These are phyloP conservation scores for Echria macrotheca DNA, from an alignment of 495 filamentous ascomycete species.

Conservation along the genomic window DNA sequence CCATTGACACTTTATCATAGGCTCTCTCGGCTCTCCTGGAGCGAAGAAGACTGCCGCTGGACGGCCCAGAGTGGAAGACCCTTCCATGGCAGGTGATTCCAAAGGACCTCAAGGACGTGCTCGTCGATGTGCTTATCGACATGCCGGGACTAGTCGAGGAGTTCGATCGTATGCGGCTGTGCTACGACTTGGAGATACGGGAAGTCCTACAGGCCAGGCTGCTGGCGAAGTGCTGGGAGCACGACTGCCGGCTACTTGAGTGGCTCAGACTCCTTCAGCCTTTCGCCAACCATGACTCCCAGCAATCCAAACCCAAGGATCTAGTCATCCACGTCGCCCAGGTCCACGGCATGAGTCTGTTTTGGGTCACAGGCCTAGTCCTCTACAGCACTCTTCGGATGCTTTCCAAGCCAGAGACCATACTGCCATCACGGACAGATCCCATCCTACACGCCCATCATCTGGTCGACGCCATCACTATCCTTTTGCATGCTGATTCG, in stretches of 20 bases:
- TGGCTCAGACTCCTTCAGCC: neutral
- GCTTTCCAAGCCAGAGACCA: neutral
- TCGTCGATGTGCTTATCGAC: constrained; percentile 23
- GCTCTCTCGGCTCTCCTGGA: constrained; percentile 15
- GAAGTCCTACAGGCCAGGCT: neutral
- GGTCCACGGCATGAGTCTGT: constrained; percentile 11
- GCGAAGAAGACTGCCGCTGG: constrained; percentile 14
- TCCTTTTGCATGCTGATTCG: neutral
- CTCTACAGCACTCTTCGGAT: constrained; percentile 8
- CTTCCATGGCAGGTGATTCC: constrained; percentile 21
- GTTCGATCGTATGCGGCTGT: constrained; percentile 4
- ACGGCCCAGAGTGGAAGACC: constrained; percentile 21
- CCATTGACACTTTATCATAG: too few relatives aligned
- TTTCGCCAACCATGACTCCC: neutral
- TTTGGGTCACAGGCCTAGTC: constrained; percentile 5
- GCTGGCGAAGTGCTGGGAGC: neutral
- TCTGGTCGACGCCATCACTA: neutral
- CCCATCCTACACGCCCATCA: neutral
- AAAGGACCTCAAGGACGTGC: constrained; percentile 19
- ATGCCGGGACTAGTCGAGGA: constrained; percentile 17
- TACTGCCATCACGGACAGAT: constrained; percentile 1
- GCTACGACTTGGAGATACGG: neutral
- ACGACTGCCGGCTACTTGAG: neutral
- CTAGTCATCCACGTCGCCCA: constrained; percentile 5
- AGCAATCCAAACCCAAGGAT: neutral